Evolutionary conservation across 108 stramenopile genomes (phyloP).

Genomic region (Thalassiosira profunda): DNA sequence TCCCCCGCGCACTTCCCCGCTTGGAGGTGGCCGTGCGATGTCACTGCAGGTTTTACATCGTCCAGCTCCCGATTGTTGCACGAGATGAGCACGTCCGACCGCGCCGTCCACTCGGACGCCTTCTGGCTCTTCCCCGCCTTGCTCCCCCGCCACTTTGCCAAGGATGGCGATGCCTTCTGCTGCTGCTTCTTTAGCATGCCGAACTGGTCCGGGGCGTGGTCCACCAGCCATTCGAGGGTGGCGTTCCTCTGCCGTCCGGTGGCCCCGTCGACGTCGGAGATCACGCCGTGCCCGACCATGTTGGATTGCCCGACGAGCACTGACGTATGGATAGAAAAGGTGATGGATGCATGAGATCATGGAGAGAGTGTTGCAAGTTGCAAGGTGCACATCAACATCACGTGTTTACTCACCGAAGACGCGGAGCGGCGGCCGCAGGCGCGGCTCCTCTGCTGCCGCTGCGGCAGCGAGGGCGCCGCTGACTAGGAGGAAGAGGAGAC

Average conservation of each 20-base stretch:
- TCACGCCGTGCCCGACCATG: slow-evolving; percentile 47
- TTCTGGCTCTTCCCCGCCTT: no score
- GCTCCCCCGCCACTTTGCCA: background rate
- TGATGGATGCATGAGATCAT: no score
- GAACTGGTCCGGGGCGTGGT: background rate
- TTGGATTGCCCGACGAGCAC: slow-evolving; percentile 51
- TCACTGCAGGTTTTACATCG: background rate
- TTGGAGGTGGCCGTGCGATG: background rate
- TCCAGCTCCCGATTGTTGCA: background rate
- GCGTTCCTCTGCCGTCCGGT: slow-evolving; percentile 3
- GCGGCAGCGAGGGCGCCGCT: no score
- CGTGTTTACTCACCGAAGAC: no score
- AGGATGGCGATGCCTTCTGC: background rate
- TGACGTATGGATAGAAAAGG: no score
- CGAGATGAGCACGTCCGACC: background rate
- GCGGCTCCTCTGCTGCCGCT: no score
- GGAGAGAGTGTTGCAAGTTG: no score
- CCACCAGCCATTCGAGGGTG: slow-evolving; percentile 13
- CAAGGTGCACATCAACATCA: no score
- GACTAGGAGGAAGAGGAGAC: no score
- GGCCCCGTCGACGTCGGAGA: slow-evolving; percentile 1
- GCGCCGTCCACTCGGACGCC: background rate
- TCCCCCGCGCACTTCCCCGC: slow-evolving; percentile 2
- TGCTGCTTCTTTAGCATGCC: slow-evolving; percentile 10
- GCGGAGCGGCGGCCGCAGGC: no score